These are phyloP conservation scores for Plasmodium cynomolgi DNA, from an alignment of 169 alveolate species.

Conservation along the genomic window DNA sequence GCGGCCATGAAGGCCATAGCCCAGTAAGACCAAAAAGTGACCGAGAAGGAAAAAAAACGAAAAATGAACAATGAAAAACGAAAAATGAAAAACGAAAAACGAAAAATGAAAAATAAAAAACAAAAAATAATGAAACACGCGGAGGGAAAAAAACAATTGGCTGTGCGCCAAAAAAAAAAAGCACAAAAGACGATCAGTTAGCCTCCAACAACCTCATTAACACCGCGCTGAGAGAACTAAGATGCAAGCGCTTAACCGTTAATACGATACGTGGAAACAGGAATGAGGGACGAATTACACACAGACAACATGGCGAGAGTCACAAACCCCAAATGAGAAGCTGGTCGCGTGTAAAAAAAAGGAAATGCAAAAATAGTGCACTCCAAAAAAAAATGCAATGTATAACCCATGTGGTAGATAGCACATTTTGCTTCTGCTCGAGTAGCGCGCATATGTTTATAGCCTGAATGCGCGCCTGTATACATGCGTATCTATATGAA, in stretches of 20 bases:
- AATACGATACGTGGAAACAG: not conserved
- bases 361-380: not conserved
- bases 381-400: not conserved
- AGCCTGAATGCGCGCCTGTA: not conserved
- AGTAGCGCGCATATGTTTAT: not conserved
- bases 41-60: not conserved
- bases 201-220: not conserved
- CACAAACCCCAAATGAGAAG: not conserved
- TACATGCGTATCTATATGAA: not conserved
- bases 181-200: not conserved
- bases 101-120: not conserved
- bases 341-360: not conserved
- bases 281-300: not conserved
- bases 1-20: constrained; percentile 66
- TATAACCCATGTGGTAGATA: not conserved
- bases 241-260: not conserved
- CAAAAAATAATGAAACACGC: not conserved
- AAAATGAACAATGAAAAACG: not conserved
- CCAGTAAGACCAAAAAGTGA: constrained; percentile 2
- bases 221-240: not conserved
- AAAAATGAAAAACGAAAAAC: not conserved
- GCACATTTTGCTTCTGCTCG: not conserved
- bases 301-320: not conserved
- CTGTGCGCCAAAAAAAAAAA: not conserved
- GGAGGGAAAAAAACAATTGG: not conserved